Conservation (phyloP, 306 rosid genomes). For the Prunus mume region DNA sequence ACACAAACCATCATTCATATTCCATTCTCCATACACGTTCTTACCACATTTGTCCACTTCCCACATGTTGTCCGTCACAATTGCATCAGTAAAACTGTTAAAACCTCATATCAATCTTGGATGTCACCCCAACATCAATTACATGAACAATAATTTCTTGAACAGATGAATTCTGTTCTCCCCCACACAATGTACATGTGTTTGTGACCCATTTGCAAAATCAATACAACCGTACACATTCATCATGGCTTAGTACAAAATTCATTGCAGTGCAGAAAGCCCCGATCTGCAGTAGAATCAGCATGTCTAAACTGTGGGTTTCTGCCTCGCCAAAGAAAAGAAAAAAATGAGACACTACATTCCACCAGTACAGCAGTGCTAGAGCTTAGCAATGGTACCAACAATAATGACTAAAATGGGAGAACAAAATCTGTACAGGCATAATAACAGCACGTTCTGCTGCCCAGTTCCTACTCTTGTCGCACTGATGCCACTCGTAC, state of each 20-base stretch:
- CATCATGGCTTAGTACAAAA: not conserved
- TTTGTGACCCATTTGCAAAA: not conserved
- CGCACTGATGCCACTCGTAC: not conserved
- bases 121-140: too few relatives aligned
- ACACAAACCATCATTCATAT: too few relatives aligned
- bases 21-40: too few relatives aligned
- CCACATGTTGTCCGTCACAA: too few relatives aligned
- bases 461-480: not conserved
- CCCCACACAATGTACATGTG: not conserved
- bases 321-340: not conserved
- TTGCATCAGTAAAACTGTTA: too few relatives aligned
- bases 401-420: not conserved
- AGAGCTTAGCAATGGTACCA: not conserved
- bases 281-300: not conserved
- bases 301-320: not conserved
- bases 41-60: too few relatives aligned
- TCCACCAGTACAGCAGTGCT: not conserved
- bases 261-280: not conserved
- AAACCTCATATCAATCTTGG: too few relatives aligned
- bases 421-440: conserved; percentile 5
- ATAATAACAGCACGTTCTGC: not conserved
- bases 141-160: too few relatives aligned
- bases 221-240: not conserved
- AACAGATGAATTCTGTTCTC: not conserved
- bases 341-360: not conserved